Percentiles rank a stretch among this genome's conserved stretches.
phyloP scores from a whole-genome alignment of 2,329 filamentous ascomycete species.

The Alternaria longipes region DNA sequence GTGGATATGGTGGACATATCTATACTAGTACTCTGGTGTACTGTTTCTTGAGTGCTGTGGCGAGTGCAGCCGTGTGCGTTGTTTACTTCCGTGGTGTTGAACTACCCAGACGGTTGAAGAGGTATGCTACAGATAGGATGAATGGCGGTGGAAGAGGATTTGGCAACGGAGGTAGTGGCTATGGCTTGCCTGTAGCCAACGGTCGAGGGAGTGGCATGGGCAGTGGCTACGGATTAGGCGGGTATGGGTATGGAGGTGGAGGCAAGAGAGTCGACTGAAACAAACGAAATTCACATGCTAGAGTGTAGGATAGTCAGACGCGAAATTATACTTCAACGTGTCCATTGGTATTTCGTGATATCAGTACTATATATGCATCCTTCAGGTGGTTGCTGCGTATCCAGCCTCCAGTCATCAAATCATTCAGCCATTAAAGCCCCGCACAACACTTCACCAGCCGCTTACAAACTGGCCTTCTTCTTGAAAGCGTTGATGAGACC shows the following conservation, averaged over 20 bases:
- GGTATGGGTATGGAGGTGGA: conserved; percentile 56
- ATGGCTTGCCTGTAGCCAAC: conserved; percentile 46
- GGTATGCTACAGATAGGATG: conserved; percentile 65
- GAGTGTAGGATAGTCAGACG: background rate
- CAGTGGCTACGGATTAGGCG: conserved; percentile 52
- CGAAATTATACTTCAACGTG: background rate
- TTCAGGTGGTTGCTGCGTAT: conserved; percentile 10
- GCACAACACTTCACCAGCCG: background rate
- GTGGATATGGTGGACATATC: conserved; percentile 61
- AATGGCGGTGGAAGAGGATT: conserved; percentile 51
- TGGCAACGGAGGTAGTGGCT: conserved; percentile 37
- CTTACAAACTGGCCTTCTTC: conserved; percentile 66
- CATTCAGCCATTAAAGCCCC: conserved; percentile 21
- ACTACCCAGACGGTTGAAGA: conserved; percentile 61
- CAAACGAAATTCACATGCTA: background rate
- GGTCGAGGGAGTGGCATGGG: conserved; percentile 51
- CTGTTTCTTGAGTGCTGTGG: conserved; percentile 58
- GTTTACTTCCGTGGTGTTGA: conserved; percentile 65
- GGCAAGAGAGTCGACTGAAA: conserved; percentile 55
- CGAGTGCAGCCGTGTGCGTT: conserved; percentile 61
- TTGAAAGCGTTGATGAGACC: conserved; percentile 94
- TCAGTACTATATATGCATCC: conserved; percentile 12
- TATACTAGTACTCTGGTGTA: conserved; percentile 61
- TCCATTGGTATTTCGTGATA: conserved; percentile 15
- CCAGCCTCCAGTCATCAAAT: conserved; percentile 17